phyloP scores from a whole-genome alignment of 768 basidiomycete genomes.

The Suillus americanus region DNA sequence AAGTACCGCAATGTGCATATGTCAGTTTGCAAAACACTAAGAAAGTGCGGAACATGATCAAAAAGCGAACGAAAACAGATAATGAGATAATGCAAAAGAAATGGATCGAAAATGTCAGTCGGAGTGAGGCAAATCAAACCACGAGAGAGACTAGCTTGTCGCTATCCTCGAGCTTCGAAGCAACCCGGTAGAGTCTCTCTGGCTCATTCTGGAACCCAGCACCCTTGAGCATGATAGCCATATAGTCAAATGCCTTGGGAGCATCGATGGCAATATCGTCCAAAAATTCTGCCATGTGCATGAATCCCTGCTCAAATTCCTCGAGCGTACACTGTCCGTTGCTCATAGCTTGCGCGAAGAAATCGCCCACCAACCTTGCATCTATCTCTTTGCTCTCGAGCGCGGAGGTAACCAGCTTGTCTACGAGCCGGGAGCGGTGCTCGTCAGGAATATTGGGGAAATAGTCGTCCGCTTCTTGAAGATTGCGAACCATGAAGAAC shows the following conservation, averaged over 20 bases:
- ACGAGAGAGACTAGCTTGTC: constrained; percentile 60
- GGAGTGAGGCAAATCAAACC: background rate
- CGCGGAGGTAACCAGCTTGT: constrained; percentile 70
- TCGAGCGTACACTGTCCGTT: constrained; percentile 60
- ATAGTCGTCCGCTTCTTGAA: constrained; percentile 88
- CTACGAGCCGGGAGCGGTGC: constrained; percentile 66
- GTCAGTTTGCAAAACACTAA: constrained; percentile 29
- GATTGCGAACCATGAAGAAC: constrained; percentile 79
- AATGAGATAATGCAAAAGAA: constrained; percentile 1
- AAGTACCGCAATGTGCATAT: constrained; percentile 23
- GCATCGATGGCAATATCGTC: constrained; percentile 91
- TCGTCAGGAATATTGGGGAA: constrained; percentile 70
- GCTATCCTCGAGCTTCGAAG: constrained; percentile 59
- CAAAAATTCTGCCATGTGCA: constrained; percentile 67
- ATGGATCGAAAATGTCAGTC: constrained; percentile 12
- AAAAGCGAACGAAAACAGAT: constrained; percentile 19
- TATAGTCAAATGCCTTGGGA: constrained; percentile 77
- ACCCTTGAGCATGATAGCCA: constrained; percentile 74
- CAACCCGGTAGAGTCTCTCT: constrained; percentile 54
- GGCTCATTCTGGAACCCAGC: constrained; percentile 59
- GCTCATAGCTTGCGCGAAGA: constrained; percentile 63
- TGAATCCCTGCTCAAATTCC: constrained; percentile 75
- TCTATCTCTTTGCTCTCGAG: constrained; percentile 83
- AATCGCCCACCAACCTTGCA: constrained; percentile 71
- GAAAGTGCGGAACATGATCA: constrained; percentile 25